phyloP scores from a whole-genome alignment of 2,329 filamentous ascomycete species.

The Paecilomyces formosus region DNA sequence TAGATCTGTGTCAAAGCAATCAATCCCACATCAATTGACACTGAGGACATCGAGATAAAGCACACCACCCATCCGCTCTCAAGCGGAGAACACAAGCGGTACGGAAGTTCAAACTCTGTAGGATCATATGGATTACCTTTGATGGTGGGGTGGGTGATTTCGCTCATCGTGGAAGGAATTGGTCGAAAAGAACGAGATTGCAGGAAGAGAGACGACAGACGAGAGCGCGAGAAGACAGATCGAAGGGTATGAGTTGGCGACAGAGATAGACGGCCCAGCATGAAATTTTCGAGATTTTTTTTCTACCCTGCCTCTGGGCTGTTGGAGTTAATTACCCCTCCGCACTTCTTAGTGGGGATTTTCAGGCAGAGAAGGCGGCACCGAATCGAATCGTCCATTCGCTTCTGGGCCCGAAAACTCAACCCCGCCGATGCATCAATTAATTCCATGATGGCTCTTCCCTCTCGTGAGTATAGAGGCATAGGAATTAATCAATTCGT shows the following conservation, averaged over 20 bases:
- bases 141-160: conserved; percentile 70
- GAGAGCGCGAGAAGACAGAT: conserved; percentile 7
- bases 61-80: neutral
- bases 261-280: conserved; percentile 6
- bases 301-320: neutral
- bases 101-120: neutral
- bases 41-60: neutral
- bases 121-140: conserved; percentile 47
- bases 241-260: conserved; percentile 8
- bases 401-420: neutral
- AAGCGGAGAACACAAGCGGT: neutral
- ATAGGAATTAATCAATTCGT: too few species aligned
- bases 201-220: conserved; percentile 12
- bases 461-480: too few species aligned
- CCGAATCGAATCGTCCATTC: neutral
- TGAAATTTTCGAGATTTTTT: conserved; percentile 5
- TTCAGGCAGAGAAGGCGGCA: neutral
- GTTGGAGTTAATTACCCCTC: neutral
- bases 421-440: neutral
- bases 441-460: neutral
- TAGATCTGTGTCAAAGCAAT: neutral
- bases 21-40: neutral
- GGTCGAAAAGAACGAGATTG: conserved; percentile 1
- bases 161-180: conserved; percentile 49
- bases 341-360: neutral